Evolutionary conservation across 371 early-diverging fungal species (phyloP), one percentile per base, ranked within the genome.

Genomic region (Gilbertella persicaria): DNA sequence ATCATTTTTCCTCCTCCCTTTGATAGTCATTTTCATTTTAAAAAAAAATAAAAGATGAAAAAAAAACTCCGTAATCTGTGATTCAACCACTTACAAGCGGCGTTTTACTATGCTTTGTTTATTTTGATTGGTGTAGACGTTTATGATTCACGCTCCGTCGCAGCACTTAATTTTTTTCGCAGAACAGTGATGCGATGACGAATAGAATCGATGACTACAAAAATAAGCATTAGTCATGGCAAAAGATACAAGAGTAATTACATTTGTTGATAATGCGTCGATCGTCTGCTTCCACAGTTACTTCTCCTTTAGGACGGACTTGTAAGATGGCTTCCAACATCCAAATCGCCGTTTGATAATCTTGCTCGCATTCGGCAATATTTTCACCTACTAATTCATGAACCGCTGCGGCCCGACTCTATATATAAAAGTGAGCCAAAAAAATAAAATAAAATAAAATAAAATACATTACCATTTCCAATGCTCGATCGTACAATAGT

Each of bases 261-360:
- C 86, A 79, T 65, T 78, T 78, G 56, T 76, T 75, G 23, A 86
- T 67, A 19, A 83, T 81, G 17, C 69, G 64, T 13, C 67, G 60
- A 51, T 84, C 84, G 12, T 86, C 79, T 20, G 83, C 84, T 50
- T 83, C 84, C 35, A 83, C 75, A 5, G 58, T 63, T 13, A 69
- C 60, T 16, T 74, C 78, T 16, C 72, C 77, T 43, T 73, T 79
- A 12, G 53, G 58, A 10, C 66, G 67, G 21, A 61, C 62, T 37
- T 86, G 88, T 38, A 90, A 60, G 21, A 91, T 87, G 28, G 90
- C 88, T 43, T 85, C 81, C 29, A 91, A 71, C 84, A 90, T 84
- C 85, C 85, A 88, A 39, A 91, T 90, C 7, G 88, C 84, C 7
- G 80, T 82, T 60, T 89, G 87, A 54, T 91, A 91, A 20, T 89